Base-by-base conservation (phyloP, 352 stramenopile genomes). In the Porosira glacialis region DNA sequence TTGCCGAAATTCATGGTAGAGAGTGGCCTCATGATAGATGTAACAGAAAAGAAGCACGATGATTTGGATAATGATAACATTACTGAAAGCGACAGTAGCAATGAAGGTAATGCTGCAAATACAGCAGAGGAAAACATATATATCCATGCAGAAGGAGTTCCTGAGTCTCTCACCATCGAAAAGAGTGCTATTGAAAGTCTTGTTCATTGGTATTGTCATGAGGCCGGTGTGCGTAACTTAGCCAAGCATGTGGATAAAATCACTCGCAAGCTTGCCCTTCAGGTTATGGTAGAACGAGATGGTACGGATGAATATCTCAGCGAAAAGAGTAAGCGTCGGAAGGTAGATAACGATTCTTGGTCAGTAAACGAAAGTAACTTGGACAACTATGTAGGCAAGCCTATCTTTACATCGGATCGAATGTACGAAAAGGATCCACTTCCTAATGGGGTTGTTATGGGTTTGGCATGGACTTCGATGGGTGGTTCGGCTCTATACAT, bases 181-280 rank as follows among this genome's bases (percentile, higher is more conserved):
- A 94, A 31, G 33, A 81, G 96, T 26, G 95, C 96, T 17, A 95
- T 99, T 24, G 76, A 93, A 68, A 85, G 61, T 44, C 63, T 97
- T 26, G 88, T 93, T 36, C 75, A 88, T 26, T 94, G 91, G 83
- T 99, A 99, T 83, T 98, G 94, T 47, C 90, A 96, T 51, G 96
- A 99, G 79, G 96, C 93, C 53, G 96, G 96, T 51, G 95, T 99
- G 15, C 93, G 96, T 43, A 98, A 97, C 64, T 74, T 99, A 3
- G 90, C 97, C 70, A 98, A 99, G 79, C 92, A 98, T 61, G 96
- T 99, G 31, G 95, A 98, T 65, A 97, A 97, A 69, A 97, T 99
- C 28, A 98, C 97, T 77, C 86, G 96, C 53, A 98, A 98, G 72
- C 83, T 99, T 33, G 96, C 96, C 0, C 87, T 98, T 15, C 92